Evolutionary conservation across 2,329 filamentous ascomycete species (phyloP).

Genomic region (Aspergillus spinulosporus): DNA sequence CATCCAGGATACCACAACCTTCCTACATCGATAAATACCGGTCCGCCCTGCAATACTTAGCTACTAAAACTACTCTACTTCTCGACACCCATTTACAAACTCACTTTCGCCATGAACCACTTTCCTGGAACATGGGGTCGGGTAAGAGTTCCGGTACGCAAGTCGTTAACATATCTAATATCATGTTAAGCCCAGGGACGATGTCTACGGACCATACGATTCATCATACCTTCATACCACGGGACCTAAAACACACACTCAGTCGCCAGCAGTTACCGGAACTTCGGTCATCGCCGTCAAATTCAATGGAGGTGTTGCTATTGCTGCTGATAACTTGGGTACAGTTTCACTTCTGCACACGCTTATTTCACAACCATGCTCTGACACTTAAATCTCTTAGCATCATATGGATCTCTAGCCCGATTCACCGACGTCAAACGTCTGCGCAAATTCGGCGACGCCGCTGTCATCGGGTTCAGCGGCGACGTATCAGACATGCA

Average conservation of each 20-base stretch:
- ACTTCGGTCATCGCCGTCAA: slow-evolving; percentile 94
- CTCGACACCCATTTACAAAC: neutral
- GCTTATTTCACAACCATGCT: neutral
- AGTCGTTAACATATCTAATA: slow-evolving; percentile 34
- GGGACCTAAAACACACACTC: slow-evolving; percentile 79
- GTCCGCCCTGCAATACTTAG: too few relatives aligned
- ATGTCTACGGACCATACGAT: slow-evolving; percentile 94
- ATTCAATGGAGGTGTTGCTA: slow-evolving; percentile 93
- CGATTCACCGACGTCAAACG: slow-evolving; percentile 97
- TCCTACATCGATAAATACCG: neutral
- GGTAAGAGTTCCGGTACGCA: slow-evolving; percentile 42
- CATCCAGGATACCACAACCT: slow-evolving; percentile 19
- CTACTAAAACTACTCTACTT: too few relatives aligned
- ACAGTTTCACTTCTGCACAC: slow-evolving; percentile 23
- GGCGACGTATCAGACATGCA: slow-evolving; percentile 99
- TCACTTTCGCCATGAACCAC: slow-evolving; percentile 58
- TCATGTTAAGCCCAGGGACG: slow-evolving; percentile 77
- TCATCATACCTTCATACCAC: slow-evolving; percentile 72
- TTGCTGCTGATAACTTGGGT: slow-evolving; percentile 97
- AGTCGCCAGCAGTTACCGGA: slow-evolving; percentile 90
- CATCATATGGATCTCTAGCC: slow-evolving; percentile 94
- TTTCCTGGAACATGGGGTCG: slow-evolving; percentile 66
- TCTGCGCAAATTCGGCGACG: slow-evolving; percentile 81
- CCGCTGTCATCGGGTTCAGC: slow-evolving; percentile 86
- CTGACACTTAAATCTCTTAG: slow-evolving; percentile 47